Evolutionary conservation across 139 green algal genomes (phyloP).

Genomic region (Auxenochlorella pyrenoidosa): DNA sequence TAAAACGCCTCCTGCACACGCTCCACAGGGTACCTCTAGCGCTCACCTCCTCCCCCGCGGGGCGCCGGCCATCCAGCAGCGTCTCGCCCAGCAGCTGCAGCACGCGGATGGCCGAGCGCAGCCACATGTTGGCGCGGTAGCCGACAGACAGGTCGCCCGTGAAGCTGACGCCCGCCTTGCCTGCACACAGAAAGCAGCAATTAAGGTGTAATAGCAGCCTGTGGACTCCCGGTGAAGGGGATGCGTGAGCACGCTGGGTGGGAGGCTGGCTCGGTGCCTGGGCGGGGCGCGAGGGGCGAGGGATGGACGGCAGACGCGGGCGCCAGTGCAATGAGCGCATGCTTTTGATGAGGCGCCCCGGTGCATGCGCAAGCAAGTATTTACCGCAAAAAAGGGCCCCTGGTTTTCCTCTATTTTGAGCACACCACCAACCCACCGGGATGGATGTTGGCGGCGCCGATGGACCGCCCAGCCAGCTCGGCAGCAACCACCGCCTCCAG

Average conservation of each 20-base stretch:
- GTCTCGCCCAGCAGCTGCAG: conserved; percentile 69
- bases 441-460: conserved; percentile 56
- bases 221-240: too few relatives aligned
- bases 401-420: too few relatives aligned
- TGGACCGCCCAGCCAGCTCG: conserved; percentile 62
- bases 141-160: conserved; percentile 44
- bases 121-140: conserved; percentile 80
- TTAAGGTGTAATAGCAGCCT: background rate
- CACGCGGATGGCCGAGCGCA: conserved; percentile 77
- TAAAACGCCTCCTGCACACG: too few relatives aligned
- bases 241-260: too few relatives aligned
- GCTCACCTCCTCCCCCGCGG: conserved; percentile 49
- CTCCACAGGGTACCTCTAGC: too few relatives aligned
- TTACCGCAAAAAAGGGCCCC: too few relatives aligned
- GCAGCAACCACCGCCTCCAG: conserved; percentile 77
- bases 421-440: conserved; percentile 12
- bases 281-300: too few relatives aligned
- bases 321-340: too few relatives aligned
- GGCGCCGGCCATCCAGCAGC: conserved; percentile 52
- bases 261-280: too few relatives aligned
- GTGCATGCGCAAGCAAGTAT: too few relatives aligned
- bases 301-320: too few relatives aligned
- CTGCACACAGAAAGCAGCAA: background rate
- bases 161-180: conserved; percentile 68
- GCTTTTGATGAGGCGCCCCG: too few relatives aligned